Evolutionary conservation across 2,329 filamentous ascomycete species (phyloP).

Genomic region (Talaromyces sp.): DNA sequence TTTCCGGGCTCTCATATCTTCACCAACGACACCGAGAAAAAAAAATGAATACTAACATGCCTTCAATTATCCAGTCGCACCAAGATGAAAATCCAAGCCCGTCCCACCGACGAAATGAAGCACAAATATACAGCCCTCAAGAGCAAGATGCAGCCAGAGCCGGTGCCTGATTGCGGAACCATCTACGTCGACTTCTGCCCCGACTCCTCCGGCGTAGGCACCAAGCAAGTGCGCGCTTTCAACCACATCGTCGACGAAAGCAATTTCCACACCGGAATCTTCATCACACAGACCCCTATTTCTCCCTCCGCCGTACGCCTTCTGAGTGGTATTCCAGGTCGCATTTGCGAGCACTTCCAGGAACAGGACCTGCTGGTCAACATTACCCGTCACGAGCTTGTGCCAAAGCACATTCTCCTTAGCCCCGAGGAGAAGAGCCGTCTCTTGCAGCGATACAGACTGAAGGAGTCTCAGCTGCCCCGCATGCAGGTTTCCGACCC

Average conservation of each 20-base stretch:
- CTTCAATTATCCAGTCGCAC: constrained; percentile 62
- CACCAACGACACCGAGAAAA: background rate
- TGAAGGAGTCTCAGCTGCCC: constrained; percentile 97
- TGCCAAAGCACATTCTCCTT: constrained; percentile 88
- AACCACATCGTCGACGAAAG: constrained; percentile 78
- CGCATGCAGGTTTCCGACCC: constrained; percentile 90
- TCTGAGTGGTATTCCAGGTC: constrained; percentile 74
- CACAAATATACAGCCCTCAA: constrained; percentile 76
- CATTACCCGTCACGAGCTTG: constrained; percentile 96
- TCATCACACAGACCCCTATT: constrained; percentile 80
- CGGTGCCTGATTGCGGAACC: constrained; percentile 74
- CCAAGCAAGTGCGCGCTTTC: constrained; percentile 89
- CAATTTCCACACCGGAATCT: constrained; percentile 86
- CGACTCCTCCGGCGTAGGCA: constrained; percentile 73
- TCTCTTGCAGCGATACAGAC: constrained; percentile 82
- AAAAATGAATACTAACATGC: constrained; percentile 12
- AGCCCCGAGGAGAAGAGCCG: constrained; percentile 87
- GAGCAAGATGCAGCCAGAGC: constrained; percentile 69
- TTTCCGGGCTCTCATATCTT: background rate
- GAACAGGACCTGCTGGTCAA: constrained; percentile 97
- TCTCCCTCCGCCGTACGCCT: constrained; percentile 87
- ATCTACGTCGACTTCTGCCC: constrained; percentile 92
- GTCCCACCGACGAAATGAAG: constrained; percentile 81
- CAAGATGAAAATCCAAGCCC: constrained; percentile 84
- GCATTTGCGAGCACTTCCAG: constrained; percentile 89